phyloP scores from a whole-genome alignment of 306 rosid genomes.

The Quillaja saponaria region DNA sequence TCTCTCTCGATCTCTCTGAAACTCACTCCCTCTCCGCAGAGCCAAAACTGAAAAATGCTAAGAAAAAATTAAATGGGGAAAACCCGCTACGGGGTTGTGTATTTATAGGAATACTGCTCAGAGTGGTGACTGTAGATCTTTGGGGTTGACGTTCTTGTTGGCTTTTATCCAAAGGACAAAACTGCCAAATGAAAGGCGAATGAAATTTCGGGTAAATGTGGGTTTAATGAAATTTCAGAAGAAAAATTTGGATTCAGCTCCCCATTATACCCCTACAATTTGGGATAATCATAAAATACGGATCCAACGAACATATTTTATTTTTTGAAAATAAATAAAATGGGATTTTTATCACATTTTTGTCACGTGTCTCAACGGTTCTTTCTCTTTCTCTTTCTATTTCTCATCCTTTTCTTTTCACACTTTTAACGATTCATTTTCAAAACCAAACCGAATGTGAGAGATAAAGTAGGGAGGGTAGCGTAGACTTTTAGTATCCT shows the following conservation, averaged over 20 bases:
- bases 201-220: slow-evolving; percentile 32
- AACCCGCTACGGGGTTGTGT: slow-evolving; percentile 11
- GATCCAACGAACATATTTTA: slow-evolving; percentile 13
- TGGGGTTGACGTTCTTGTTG: slow-evolving; percentile 45
- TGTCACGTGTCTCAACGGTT: slow-evolving; percentile 51
- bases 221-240: slow-evolving; percentile 19
- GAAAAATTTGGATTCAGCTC: background rate
- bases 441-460: slow-evolving; percentile 4
- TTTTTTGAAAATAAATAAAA: background rate
- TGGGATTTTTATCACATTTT: background rate
- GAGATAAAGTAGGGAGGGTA: background rate
- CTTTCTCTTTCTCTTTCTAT: slow-evolving; percentile 10
- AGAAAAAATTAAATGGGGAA: slow-evolving; percentile 1
- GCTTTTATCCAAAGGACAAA: slow-evolving; percentile 16
- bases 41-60: slow-evolving; percentile 24
- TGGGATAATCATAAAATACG: slow-evolving; percentile 34
- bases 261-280: slow-evolving; percentile 38
- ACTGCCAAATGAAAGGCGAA: slow-evolving; percentile 27
- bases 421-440: too few species aligned
- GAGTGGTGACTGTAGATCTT: slow-evolving; percentile 33
- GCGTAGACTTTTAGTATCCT: slow-evolving; percentile 23
- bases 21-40: slow-evolving; percentile 11
- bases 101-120: slow-evolving; percentile 47
- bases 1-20: slow-evolving; percentile 34
- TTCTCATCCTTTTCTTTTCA: background rate